Evolutionary conservation across 768 basidiomycete genomes (phyloP).

Genomic region (Arthromyces matolae): DNA sequence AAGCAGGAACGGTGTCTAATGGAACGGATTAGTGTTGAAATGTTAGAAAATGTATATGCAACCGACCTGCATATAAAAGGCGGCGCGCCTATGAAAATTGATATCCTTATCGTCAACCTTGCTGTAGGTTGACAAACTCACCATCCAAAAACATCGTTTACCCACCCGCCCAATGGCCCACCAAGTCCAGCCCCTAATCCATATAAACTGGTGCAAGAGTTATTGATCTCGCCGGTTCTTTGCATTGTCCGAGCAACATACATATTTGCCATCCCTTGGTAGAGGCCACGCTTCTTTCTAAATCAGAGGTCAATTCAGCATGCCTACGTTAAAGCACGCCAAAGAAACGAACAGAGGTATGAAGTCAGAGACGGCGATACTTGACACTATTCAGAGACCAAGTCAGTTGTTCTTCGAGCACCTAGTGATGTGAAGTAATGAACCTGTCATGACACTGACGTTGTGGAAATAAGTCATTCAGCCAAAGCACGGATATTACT

Average conservation of each 20-base stretch:
- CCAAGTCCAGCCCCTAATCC: slow-evolving; percentile 81
- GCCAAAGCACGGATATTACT: slow-evolving; percentile 20
- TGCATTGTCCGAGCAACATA: too few species aligned
- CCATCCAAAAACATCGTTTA: slow-evolving; percentile 86
- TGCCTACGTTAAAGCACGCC: slow-evolving; percentile 5
- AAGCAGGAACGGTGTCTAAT: slow-evolving; percentile 71
- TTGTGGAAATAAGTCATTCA: slow-evolving; percentile 21
- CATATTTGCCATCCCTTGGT: slow-evolving; percentile 91
- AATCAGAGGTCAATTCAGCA: slow-evolving; percentile 5
- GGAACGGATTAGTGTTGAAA: neutral
- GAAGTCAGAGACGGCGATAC: slow-evolving; percentile 82
- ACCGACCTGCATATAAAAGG: slow-evolving; percentile 82
- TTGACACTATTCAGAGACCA: slow-evolving; percentile 60
- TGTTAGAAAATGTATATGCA: neutral
- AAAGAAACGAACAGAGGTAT: slow-evolving; percentile 69
- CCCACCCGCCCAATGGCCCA: slow-evolving; percentile 79
- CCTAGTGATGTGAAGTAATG: slow-evolving; percentile 13
- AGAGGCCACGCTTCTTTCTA: slow-evolving; percentile 83
- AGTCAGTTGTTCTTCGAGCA: slow-evolving; percentile 22
- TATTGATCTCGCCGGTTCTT: too few species aligned
- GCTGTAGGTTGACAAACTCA: slow-evolving; percentile 32
- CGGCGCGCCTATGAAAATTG: slow-evolving; percentile 59
- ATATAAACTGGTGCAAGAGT: slow-evolving; percentile 55
- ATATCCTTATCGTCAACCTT: slow-evolving; percentile 2
- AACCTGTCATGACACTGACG: slow-evolving; percentile 80